Base-by-base conservation (phyloP, 2,329 filamentous ascomycete genomes). In the Knufia petricola region DNA sequence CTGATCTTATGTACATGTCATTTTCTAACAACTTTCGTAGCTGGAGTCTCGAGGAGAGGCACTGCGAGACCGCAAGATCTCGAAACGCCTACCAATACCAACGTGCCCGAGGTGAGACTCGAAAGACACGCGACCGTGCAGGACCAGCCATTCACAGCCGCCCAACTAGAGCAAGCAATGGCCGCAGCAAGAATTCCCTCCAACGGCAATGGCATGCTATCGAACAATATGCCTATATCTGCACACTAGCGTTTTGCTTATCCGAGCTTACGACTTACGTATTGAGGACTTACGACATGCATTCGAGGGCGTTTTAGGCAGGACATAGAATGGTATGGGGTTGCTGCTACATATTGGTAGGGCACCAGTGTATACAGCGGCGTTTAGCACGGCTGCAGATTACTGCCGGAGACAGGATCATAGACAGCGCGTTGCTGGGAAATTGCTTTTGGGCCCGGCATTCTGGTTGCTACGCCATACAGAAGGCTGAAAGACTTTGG, bases 151-250 rank as follows among this genome's bases (percentile, higher is more conserved):
- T 59, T 60, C 30, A 58, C 55, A 2, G 45, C 46, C 13, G 57
- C 56, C 38, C 56, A 59, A 26, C 55, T 60, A 9, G 52, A 57
- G 30, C 46, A 50, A 34, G 58, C 58, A 17, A 58, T 60, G 55
- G 51, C 53, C 10, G 40, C 47, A 34, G 58, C 55, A 10, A 51
- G 55, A 2, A 17, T 60, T 23, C 52, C 8, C 3, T 4, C 20
- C 23, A 20, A 24, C 13, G 46, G 34, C n/a, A 34, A 30, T 15
- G 38, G 38, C 20, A 32, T 15, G 2, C n/a, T 47, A 26, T 34
- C 21, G 10, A 38, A 47, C 44, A 47, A 13, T 23, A 15, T 39
- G 20, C 32, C 32, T 3, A 39, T 47, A 39, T 32, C 44, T 15
- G 44, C 44, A 3, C 32, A 47, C n/a, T 47, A 26, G 21, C 21